A percentile compares a stretch with the other conserved stretches of the same genome.
Conservation (phyloP, 352 stramenopile genomes). For the Halophytophthora polymorphica region DNA sequence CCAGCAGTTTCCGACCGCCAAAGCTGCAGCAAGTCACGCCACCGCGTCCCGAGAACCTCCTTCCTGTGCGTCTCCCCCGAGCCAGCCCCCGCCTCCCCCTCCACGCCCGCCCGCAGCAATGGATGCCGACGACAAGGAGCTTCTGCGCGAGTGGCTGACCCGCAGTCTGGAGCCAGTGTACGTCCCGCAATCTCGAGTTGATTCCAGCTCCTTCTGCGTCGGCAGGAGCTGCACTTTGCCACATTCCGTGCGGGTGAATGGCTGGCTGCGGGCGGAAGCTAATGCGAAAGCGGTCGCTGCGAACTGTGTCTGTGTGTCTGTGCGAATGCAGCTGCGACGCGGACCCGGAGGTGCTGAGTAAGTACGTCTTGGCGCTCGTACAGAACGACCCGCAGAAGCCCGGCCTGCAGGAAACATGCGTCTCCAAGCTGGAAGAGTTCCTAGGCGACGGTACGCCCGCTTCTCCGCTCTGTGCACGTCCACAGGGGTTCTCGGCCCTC, state of each 20-base stretch:
- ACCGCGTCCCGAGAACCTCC: not conserved
- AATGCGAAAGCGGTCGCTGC: conserved; percentile 1
- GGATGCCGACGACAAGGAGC: conserved; percentile 77
- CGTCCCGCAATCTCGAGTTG: conserved; percentile 10
- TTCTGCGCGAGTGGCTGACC: conserved; percentile 84
- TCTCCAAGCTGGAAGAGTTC: conserved; percentile 83
- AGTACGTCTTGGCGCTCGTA: conserved; percentile 84
- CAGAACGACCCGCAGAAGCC: conserved; percentile 78
- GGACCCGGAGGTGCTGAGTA: conserved; percentile 83
- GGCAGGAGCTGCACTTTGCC: not conserved
- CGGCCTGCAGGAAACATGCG: conserved; percentile 63
- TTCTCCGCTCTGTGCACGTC: conserved; percentile 3
- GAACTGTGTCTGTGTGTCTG: conserved; percentile 5
- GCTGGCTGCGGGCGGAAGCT: not conserved
- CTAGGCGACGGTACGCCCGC: conserved; percentile 67
- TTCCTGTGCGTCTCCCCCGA: not conserved
- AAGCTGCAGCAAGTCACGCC: not conserved
- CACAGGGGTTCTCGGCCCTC: not conserved
- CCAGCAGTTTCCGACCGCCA: not conserved
- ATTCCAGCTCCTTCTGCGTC: conserved; percentile 1
- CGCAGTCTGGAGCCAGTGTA: conserved; percentile 84
- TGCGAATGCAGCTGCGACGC: conserved; percentile 63
- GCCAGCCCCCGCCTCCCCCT: conserved; percentile 1
- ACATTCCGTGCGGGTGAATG: not conserved
- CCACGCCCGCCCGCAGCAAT: conserved; percentile 24